These are phyloP conservation scores for Aplosporella prunicola DNA, from an alignment of 2,329 filamentous ascomycete genomes.

Conservation along the genomic window DNA sequence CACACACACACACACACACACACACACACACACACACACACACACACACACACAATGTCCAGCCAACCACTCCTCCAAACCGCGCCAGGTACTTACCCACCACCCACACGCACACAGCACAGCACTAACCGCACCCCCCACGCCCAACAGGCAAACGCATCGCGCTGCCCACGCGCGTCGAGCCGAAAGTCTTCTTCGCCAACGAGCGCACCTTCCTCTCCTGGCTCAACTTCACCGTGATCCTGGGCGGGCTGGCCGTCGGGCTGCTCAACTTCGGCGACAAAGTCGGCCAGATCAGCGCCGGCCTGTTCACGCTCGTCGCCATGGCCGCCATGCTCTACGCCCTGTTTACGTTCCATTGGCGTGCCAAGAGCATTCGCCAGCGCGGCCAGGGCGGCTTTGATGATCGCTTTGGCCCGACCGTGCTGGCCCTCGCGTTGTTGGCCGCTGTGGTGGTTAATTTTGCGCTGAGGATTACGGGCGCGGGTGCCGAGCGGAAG, in stretches of 20 bases:
- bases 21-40: not conserved
- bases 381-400: conserved; percentile 89
- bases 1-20: too few relatives aligned
- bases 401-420: conserved; percentile 91
- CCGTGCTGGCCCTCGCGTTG: conserved; percentile 76
- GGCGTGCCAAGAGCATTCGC: conserved; percentile 87
- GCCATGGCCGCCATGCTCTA: conserved; percentile 95
- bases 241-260: conserved; percentile 90
- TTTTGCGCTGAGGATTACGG: conserved; percentile 56
- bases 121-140: conserved; percentile 8
- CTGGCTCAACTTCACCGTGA: conserved; percentile 99
- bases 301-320: conserved; percentile 86
- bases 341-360: conserved; percentile 90
- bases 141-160: conserved; percentile 76
- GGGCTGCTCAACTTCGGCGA: conserved; percentile 98
- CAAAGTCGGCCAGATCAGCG: conserved; percentile 83
- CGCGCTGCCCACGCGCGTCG: conserved; percentile 91
- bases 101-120: conserved; percentile 1
- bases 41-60: conserved; percentile 56
- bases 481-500: too few relatives aligned
- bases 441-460: conserved; percentile 89
- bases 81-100: conserved; percentile 59
- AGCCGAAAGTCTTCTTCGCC: conserved; percentile 99
- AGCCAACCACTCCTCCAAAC: conserved; percentile 93
- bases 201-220: conserved; percentile 98